Evolutionary conservation across 2,329 filamentous ascomycete species (phyloP), one percentile per base, ranked within the genome.

Genomic region (Coniochaeta sp.): DNA sequence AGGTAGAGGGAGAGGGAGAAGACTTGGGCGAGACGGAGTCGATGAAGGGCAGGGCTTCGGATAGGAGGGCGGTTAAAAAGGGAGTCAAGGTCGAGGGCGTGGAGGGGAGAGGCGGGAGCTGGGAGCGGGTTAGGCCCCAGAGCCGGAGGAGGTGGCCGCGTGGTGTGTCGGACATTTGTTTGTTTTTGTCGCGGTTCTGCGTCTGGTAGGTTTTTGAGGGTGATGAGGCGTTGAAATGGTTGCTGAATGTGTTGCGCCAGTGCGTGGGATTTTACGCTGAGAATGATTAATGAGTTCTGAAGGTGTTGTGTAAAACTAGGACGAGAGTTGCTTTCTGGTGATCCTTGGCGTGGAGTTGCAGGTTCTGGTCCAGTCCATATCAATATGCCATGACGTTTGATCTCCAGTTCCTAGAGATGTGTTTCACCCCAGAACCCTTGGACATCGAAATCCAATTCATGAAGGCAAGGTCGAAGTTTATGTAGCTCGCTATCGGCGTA

Each of bases 21-120:
- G 14, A 55, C 57, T 67, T 69, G 14, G 77, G 73, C 7, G 81
- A 73, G 30, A 80, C 73, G 9, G 71, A 70, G 59, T 76, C 74
- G 61, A 85, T 72, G 63, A 87, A 85, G 1, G 74, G 71, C 26
- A 81, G 64, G 20, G 79, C 77, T 63, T 87, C 83, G n/a, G 67
- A 61, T 28, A 87, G 69, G 22, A 83, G 68, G 6, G 72, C 64
- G 9, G 67, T 63, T 53, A 86, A 63, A 56, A 87, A 77, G 6
- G 72, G 67, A 20, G 66, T 63, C 14, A 86, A 67, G 31, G 75
- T 71, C 26, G 73, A 68, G 4, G 64, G 52, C 1, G 66, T 60
- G 4, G 71, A 69, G 13, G 63, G 60, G 31, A 68, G 53, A 26
- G 67, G 50, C 1, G 79, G 80, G 1, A 83, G 71, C 53, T 78